Percentiles rank a stretch among this genome's conserved stretches.
These are phyloP conservation scores for Phlebiopsis flavidoalba DNA, from an alignment of 768 basidiomycete genomes.

Conservation along the genomic window DNA sequence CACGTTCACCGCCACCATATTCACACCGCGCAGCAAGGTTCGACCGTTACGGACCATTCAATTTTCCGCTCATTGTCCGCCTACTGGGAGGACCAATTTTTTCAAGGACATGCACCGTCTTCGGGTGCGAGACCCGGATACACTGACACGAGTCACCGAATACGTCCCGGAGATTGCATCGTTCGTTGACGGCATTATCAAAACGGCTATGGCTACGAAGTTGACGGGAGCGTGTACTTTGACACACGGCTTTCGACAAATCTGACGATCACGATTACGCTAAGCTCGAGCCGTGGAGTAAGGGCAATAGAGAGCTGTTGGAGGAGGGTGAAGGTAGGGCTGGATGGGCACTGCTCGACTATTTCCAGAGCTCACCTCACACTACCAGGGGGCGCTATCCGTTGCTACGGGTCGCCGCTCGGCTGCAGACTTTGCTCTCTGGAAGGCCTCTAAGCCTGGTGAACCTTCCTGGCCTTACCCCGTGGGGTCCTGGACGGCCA, in stretches of 20 bases:
- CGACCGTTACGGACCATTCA: constrained; percentile 80
- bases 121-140: constrained; percentile 82
- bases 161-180: constrained; percentile 92
- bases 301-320: constrained; percentile 84
- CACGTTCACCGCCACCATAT: neutral
- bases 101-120: constrained; percentile 92
- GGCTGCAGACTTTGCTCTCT: constrained; percentile 92
- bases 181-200: constrained; percentile 81
- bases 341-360: neutral
- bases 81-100: constrained; percentile 86
- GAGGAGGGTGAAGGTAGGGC: constrained; percentile 86
- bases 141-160: constrained; percentile 91
- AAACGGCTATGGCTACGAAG: constrained; percentile 80
- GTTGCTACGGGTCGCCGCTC: constrained; percentile 62
- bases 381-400: constrained; percentile 51
- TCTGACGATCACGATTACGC: constrained; percentile 80
- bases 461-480: constrained; percentile 96
- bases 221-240: constrained; percentile 88
- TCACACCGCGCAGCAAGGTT: constrained; percentile 48
- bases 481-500: constrained; percentile 90
- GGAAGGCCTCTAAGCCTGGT: constrained; percentile 95
- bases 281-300: constrained; percentile 94
- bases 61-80: constrained; percentile 79
- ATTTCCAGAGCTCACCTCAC: neutral
- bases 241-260: constrained; percentile 81